These are phyloP conservation scores for Solanum bulbocastanum DNA, from an alignment of 257 asterid genomes.

Conservation along the genomic window DNA sequence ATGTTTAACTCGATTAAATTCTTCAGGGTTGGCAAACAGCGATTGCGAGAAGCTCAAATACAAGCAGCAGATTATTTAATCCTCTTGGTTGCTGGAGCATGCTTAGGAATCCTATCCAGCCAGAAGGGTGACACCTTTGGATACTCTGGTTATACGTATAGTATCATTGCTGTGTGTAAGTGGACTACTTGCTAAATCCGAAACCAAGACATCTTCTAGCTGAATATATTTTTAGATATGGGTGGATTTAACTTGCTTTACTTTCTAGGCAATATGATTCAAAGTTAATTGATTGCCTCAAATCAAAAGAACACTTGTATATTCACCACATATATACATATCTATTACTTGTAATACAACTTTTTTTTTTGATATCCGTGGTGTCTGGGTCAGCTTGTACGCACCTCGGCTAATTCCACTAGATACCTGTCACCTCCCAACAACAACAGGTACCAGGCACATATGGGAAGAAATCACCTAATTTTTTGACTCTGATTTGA, in stretches of 20 bases:
- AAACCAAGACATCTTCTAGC: neutral
- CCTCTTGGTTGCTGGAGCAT: constrained; percentile 94
- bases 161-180: constrained; percentile 94
- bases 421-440: neutral
- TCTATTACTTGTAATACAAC: neutral
- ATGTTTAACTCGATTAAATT: constrained; percentile 1
- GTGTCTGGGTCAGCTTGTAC: neutral
- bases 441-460: neutral
- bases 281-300: neutral
- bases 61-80: constrained; percentile 92
- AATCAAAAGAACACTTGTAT: neutral
- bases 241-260: neutral
- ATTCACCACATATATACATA: neutral
- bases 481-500: neutral
- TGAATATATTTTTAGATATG: neutral
- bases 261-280: neutral
- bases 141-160: constrained; percentile 72
- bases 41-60: constrained; percentile 81
- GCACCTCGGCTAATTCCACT: neutral
- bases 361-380: neutral
- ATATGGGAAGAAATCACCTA: neutral
- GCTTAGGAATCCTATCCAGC: constrained; percentile 86
- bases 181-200: neutral
- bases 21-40: constrained; percentile 70
- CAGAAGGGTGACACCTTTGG: constrained; percentile 88